These are phyloP conservation scores for Evansstolkia leycettana DNA, from an alignment of 495 filamentous ascomycete genomes.

Conservation along the genomic window DNA sequence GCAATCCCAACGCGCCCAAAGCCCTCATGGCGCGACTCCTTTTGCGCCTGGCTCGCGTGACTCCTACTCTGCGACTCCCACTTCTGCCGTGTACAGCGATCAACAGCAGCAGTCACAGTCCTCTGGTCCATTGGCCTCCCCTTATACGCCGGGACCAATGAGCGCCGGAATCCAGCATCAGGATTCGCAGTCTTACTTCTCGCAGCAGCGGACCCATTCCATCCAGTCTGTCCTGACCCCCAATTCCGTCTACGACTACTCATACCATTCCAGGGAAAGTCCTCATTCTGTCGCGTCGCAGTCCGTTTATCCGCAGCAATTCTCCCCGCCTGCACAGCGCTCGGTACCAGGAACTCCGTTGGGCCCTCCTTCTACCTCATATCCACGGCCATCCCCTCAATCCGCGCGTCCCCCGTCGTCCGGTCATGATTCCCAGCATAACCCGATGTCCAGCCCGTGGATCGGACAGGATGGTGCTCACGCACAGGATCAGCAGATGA, in stretches of 20 bases:
- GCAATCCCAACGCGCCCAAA: constrained; percentile 23
- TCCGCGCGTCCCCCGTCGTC: constrained; percentile 21
- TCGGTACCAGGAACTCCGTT: constrained; percentile 37
- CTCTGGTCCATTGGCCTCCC: constrained; percentile 17
- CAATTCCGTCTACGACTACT: constrained; percentile 20
- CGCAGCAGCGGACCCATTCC: constrained; percentile 35
- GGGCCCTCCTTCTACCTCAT: constrained; percentile 28
- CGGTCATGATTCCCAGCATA: constrained; percentile 21
- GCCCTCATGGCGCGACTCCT: constrained; percentile 20
- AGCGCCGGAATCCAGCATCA: constrained; percentile 18
- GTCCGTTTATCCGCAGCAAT: constrained; percentile 24
- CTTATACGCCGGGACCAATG: constrained; percentile 22
- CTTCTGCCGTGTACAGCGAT: constrained; percentile 17
- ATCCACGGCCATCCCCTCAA: constrained; percentile 23
- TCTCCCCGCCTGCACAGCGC: constrained; percentile 25
- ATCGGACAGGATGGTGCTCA: constrained; percentile 14
- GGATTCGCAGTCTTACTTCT: constrained; percentile 27
- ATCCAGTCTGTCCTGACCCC: constrained; percentile 34
- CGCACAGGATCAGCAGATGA: constrained; percentile 10
- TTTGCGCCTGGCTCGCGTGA: constrained; percentile 26
- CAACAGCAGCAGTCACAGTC: constrained; percentile 13
- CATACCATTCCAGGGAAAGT: constrained; percentile 28
- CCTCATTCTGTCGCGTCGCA: constrained; percentile 26
- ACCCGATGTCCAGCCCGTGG: constrained; percentile 26
- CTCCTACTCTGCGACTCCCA: constrained; percentile 16